Conservation (phyloP, 257 asterid genomes). For the Petunia secreta region DNA sequence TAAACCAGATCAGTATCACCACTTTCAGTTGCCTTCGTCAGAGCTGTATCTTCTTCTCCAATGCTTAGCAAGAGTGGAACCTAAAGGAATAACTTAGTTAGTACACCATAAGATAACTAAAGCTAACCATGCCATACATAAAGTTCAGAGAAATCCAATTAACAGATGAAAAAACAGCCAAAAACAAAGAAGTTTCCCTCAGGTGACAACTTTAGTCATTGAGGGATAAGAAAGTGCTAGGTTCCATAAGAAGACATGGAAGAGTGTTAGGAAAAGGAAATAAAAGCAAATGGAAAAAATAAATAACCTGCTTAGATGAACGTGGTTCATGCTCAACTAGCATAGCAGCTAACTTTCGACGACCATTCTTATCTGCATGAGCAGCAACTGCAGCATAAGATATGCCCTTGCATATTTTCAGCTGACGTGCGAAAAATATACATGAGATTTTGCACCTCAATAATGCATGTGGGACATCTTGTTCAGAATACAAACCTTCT, state of each 20-base stretch:
- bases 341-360: conserved; percentile 96
- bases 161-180: neutral
- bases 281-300: conserved; percentile 10
- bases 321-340: conserved; percentile 94
- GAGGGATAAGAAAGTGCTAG: neutral
- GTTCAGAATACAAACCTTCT: conserved; percentile 62
- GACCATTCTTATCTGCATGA: conserved; percentile 93
- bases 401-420: conserved; percentile 94
- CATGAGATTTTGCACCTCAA: conserved; percentile 35
- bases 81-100: conserved; percentile 41
- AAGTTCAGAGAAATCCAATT: conserved; percentile 7
- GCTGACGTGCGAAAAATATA: conserved; percentile 53
- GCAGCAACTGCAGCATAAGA: conserved; percentile 99
- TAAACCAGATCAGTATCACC: conserved; percentile 98
- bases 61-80: conserved; percentile 95
- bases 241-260: neutral
- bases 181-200: conserved; percentile 8
- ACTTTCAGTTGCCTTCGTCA: conserved; percentile 82
- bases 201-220: neutral
- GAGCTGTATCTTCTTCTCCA: conserved; percentile 94
- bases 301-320: conserved; percentile 80
- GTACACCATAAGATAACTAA: conserved; percentile 6
- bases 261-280: conserved; percentile 17
- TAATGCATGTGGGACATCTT: conserved; percentile 15
- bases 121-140: conserved; percentile 17